Base-by-base conservation (phyloP, 139 green algal genomes). In the Asterochloris sp. region DNA sequence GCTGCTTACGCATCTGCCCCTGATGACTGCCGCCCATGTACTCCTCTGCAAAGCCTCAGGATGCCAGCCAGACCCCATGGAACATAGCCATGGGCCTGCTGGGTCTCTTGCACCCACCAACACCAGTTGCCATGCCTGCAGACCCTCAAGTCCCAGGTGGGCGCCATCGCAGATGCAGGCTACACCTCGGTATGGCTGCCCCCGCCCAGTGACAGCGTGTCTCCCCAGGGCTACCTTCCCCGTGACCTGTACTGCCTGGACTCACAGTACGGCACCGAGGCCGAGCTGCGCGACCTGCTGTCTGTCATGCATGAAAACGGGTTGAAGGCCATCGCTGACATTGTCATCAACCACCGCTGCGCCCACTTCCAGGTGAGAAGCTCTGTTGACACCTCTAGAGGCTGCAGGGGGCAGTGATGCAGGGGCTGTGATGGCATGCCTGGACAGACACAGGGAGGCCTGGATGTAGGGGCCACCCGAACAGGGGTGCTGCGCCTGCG, bases 121-220 rank as follows among this genome's bases (percentile, higher is more conserved):
- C 38, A 54, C 38, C 38, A 54, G 2, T 54, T 54, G 38, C 38
- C 38, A 54, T 80, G 76, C 23, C 54, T 85, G 54, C 79, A 84
- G 74, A 79, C 54, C 26, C 74, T 87, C 26, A 87, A 88, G 61
- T 80, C 88, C 69, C 76, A 92, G 78, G 81, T 80, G 21, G 74
- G 26, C 0, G 62, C 82, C 21, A 92, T 98, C 24, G 89, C 92
- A 12, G 89, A 91, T 9, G 67, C 86, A 60, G 97, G 97, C 71
- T 95, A 99, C 89, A 98, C 95, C 15, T 80, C 87, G 26, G 79
- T 99, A 0, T 99, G 97, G 97, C 85, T 99, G 78, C 97, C 97
- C 27, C 97, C 97, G 1, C 92, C 96, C 38, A 96, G 90, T 63
- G 92, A 99, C 85, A 93, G 87, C 10, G 97, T 99, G 15, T 91